These are phyloP conservation scores for Cyberlindnera meyerae DNA, from an alignment of 805 yeast genomes.

Conservation along the genomic window DNA sequence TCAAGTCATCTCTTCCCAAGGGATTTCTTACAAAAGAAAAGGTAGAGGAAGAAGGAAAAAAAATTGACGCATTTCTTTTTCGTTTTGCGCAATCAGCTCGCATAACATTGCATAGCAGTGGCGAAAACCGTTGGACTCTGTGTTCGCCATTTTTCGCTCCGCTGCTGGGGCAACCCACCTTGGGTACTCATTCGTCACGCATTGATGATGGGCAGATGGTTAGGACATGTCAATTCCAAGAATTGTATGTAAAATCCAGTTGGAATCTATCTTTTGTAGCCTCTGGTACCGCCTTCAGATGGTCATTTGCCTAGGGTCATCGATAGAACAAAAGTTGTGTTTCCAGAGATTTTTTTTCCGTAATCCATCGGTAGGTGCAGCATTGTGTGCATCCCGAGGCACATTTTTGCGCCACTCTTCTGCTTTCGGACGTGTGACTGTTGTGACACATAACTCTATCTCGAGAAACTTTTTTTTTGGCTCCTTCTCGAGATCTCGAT, in stretches of 20 bases:
- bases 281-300: too few species aligned
- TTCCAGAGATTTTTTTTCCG: too few species aligned
- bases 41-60: slow-evolving; percentile 1
- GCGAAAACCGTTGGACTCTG: background rate
- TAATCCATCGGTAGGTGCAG: background rate
- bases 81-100: slow-evolving; percentile 10
- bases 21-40: slow-evolving; percentile 1
- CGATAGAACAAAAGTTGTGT: too few species aligned
- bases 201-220: background rate
- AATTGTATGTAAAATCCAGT: too few species aligned
- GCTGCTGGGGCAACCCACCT: slow-evolving; percentile 5
- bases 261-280: too few species aligned
- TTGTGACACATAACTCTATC: slow-evolving; percentile 5
- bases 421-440: slow-evolving; percentile 5
- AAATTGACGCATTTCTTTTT: slow-evolving; percentile 5
- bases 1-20: slow-evolving; percentile 4
- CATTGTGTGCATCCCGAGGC: background rate
- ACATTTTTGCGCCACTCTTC: slow-evolving; percentile 1
- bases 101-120: slow-evolving; percentile 6
- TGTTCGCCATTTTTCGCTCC: slow-evolving; percentile 2
- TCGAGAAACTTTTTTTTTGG: too few species aligned
- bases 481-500: too few species aligned
- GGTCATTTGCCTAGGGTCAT: too few species aligned
- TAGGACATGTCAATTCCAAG: background rate
- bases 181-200: background rate